Evolutionary conservation across 306 rosid species (phyloP), one percentile per base, ranked within the genome.

Genomic region (Inga laurina): DNA sequence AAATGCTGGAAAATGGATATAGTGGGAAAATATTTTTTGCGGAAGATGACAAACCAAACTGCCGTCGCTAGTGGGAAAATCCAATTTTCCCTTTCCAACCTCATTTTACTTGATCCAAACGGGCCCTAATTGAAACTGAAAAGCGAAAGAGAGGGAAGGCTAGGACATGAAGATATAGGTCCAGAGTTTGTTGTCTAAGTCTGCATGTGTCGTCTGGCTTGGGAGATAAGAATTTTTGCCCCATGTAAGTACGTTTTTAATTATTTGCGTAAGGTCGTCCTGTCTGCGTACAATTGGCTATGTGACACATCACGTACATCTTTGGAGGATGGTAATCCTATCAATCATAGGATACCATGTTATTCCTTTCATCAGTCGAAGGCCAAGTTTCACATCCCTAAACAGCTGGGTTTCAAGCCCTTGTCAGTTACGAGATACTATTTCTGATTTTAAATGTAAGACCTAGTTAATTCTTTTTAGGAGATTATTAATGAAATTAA

Each of bases 121-220:
- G 1, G 30, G 30, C 30, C 30, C 34, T 32, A 32, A 79, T 79
- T 84, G 87, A 84, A 84, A 51, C 76, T 79, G 86, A 84, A 79
- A 67, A 65, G 71, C 80, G 83, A 84, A 84, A 65, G 83, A 66
- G 87, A 64, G 80, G 51, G 76, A 46, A 46, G 18, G 13, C 43
- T 21, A 14, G 15, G 22, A 48, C 70, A 18, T 70, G 18, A 78
- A 30, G 67, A 22, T 10, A 21, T 8, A 64, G 83, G 83, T 51
- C 68, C 83, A n/a, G 57, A 51, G 32, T 5, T 49, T 64, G 35
- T 78, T 32, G 79, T 24, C 16, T 83, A 1, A 41, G 43, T 45
- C 67, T 46, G 54, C 70, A 32, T 22, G 24, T 30, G 61, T 48
- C 77, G 61, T 73, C 32, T 48, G 27, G 11, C 8, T 46, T 0